Evolutionary conservation across 2,329 filamentous ascomycete genomes (phyloP).

Genomic region (Salinomyces thailandicus): DNA sequence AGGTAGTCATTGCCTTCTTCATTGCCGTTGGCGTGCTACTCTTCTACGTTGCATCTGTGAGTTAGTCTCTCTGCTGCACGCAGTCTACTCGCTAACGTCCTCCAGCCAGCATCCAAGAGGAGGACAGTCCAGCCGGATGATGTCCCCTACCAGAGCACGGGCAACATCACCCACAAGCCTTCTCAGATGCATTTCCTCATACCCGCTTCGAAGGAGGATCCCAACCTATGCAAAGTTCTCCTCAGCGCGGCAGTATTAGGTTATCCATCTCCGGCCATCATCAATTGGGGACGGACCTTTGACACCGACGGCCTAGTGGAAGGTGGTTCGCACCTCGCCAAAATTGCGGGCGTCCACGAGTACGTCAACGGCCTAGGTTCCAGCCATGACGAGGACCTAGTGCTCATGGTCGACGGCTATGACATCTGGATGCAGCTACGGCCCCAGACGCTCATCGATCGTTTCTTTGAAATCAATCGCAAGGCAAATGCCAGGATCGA

Average conservation of each 20-base stretch:
- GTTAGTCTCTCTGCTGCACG: too few relatives aligned
- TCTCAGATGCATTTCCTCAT: conserved; percentile 6
- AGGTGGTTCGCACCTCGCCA: conserved; percentile 7
- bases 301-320: conserved; percentile 1
- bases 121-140: too few relatives aligned
- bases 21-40: background rate
- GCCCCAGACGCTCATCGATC: conserved; percentile 43
- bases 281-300: conserved; percentile 7
- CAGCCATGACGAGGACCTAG: conserved; percentile 39
- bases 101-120: too few relatives aligned
- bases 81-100: too few relatives aligned
- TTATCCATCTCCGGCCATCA: conserved; percentile 28
- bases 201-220: conserved; percentile 6
- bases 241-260: conserved; percentile 2
- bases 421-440: conserved; percentile 57
- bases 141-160: background rate
- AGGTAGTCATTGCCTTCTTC: background rate
- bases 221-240: conserved; percentile 8
- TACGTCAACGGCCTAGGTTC: conserved; percentile 14
- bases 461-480: conserved; percentile 31
- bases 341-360: conserved; percentile 18
- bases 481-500: conserved; percentile 37
- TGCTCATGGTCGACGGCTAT: conserved; percentile 53
- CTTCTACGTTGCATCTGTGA: background rate
- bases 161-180: background rate